Evolutionary conservation across 768 basidiomycete species (phyloP), one percentile per base, ranked within the genome.

Genomic region (Cantharellus anzutake): DNA sequence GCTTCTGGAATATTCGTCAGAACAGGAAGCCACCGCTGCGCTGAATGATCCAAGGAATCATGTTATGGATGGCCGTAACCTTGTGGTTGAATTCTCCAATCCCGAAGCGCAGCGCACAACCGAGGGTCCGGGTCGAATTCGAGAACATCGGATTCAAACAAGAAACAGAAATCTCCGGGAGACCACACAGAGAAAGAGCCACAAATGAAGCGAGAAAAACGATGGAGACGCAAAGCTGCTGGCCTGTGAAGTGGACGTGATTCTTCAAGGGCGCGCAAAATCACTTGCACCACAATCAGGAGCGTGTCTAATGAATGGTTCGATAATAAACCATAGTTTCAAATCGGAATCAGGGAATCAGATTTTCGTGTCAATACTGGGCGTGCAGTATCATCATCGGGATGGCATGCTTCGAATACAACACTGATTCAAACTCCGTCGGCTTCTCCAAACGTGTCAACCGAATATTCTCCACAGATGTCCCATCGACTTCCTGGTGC

Each of bases 401-500:
- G 20, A 29, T 29, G 20, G 20, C 20, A 29, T 29, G 20, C 20
- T 29, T 29, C 20, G 20, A 29, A 29, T 29, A 29, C 20, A 29
- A 29, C 20, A 29, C 20, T 29, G 20, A 29, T 29, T 29, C 20
- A 29, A 29, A 29, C 78, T 0, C 74, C 79, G 4, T 78, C 78
- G 0, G 79, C 79, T 64, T 78, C 77, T 66, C 84, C 79, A 34
- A 89, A 68, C 74, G 84, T 80, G 2, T 88, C 91, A 5, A 96
- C 83, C 67, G 91, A 89, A 69, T 85, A 97, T 71, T 98, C 94
- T 2, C 82, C 84, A 63, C 83, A 88, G 5, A 97, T 73, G 68
- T 98, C 94, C 91, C 91, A 98, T 59, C 94, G 74, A 38, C 88
- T 91, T 4, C 91, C 89, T 57, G 82, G 80, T 0, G 94, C 94